Evolutionary conservation across 2,329 filamentous ascomycete genomes (phyloP).

Genomic region (Pseudocercospora macadamiae): DNA sequence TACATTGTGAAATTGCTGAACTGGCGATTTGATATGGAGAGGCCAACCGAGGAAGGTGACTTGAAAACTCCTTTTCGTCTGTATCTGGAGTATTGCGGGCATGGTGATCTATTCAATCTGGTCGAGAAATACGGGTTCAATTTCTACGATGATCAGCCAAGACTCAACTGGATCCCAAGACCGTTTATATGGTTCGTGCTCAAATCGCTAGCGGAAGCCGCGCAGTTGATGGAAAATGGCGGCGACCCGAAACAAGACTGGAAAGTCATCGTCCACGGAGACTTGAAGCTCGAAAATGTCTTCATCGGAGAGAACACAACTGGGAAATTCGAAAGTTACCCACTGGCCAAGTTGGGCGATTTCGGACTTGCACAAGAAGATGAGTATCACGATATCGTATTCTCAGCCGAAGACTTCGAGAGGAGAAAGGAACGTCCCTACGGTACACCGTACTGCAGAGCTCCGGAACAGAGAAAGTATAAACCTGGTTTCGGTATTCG

Average conservation of each 20-base stretch:
- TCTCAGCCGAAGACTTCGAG: not conserved
- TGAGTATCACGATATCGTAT: not conserved
- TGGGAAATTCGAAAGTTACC: not conserved
- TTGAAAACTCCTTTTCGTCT: too few relatives aligned
- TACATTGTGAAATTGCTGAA: too few relatives aligned
- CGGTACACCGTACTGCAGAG: not conserved
- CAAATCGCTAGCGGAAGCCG: not conserved
- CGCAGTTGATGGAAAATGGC: not conserved
- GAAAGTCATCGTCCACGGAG: not conserved
- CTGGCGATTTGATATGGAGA: too few relatives aligned
- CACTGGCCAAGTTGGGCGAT: not conserved
- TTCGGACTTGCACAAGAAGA: not conserved
- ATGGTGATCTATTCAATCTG: not conserved
- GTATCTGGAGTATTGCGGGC: slow-evolving; percentile 14
- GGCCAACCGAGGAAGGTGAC: too few relatives aligned
- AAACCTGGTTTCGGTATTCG: not conserved
- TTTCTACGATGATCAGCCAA: not conserved
- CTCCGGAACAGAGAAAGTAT: not conserved
- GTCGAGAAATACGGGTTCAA: not conserved
- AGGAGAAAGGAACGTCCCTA: not conserved
- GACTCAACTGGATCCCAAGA: not conserved
- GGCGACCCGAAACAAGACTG: not conserved
- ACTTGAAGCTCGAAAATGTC: not conserved
- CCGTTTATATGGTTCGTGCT: slow-evolving; percentile 6
- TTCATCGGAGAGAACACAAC: not conserved